phyloP scores from a whole-genome alignment of 2,329 filamentous ascomycete species.

The Cucurbitaria berberidis region DNA sequence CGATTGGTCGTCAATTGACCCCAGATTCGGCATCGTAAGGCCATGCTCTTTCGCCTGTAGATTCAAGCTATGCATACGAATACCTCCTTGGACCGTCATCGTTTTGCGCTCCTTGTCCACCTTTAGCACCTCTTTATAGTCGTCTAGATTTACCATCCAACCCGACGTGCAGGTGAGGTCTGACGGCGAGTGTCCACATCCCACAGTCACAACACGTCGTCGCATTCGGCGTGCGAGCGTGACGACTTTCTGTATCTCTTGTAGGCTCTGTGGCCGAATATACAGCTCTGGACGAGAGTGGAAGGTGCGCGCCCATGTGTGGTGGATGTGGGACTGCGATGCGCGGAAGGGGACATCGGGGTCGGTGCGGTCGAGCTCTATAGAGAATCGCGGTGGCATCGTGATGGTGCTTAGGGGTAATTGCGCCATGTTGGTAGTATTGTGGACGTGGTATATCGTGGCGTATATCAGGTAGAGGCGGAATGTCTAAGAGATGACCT shows the following conservation, averaged over 20 bases:
- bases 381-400: conserved; percentile 51
- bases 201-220: conserved; percentile 82
- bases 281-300: conserved; percentile 89
- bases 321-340: conserved; percentile 73
- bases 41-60: conserved; percentile 74
- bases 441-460: not conserved
- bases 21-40: conserved; percentile 87
- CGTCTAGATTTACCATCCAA: conserved; percentile 94
- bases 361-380: conserved; percentile 65
- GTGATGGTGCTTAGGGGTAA: conserved; percentile 30
- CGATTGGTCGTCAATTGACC: conserved; percentile 93
- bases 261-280: conserved; percentile 78
- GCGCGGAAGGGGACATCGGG: conserved; percentile 78
- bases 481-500: not conserved
- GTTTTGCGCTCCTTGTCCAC: conserved; percentile 70
- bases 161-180: conserved; percentile 90
- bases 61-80: conserved; percentile 77
- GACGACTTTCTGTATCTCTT: conserved; percentile 83
- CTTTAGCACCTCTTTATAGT: conserved; percentile 73
- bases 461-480: not conserved
- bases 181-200: conserved; percentile 89
- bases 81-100: conserved; percentile 85
- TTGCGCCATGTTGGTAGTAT: conserved; percentile 30
- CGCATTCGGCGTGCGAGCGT: conserved; percentile 80
- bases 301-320: conserved; percentile 95